Evolutionary conservation across 441 rosid genomes (phyloP).

Genomic region (Croton laevigatus): DNA sequence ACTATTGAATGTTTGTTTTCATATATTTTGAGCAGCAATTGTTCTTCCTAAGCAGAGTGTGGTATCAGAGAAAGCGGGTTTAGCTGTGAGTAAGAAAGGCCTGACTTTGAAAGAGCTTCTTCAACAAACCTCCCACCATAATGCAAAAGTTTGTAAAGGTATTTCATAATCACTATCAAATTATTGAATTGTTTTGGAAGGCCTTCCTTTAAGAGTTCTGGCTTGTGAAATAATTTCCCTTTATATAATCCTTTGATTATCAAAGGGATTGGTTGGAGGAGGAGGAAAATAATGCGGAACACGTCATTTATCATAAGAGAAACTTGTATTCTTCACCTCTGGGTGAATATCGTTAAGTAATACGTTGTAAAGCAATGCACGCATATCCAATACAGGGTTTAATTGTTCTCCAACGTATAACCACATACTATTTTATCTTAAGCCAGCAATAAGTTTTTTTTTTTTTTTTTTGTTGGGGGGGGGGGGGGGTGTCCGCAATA

Average conservation of each 20-base stretch:
- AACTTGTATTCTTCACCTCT: background rate
- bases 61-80: slow-evolving; percentile 66
- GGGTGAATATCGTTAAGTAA: background rate
- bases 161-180: background rate
- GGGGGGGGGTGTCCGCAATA: no score
- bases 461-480: no score
- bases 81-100: slow-evolving; percentile 92
- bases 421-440: background rate
- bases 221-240: background rate
- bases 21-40: slow-evolving; percentile 52
- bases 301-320: background rate
- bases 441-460: no score
- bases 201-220: background rate
- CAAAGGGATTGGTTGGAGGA: background rate
- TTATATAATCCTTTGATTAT: background rate
- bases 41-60: slow-evolving; percentile 87
- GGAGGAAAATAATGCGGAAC: background rate
- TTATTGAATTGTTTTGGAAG: background rate
- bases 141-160: slow-evolving; percentile 80
- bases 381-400: background rate
- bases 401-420: background rate
- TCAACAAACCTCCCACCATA: slow-evolving; percentile 76
- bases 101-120: slow-evolving; percentile 85
- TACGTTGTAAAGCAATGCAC: background rate
- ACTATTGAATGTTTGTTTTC: background rate